Evolutionary conservation across 306 rosid species (phyloP), one percentile per base, ranked within the genome.

Genomic region (Acacia acuminata): DNA sequence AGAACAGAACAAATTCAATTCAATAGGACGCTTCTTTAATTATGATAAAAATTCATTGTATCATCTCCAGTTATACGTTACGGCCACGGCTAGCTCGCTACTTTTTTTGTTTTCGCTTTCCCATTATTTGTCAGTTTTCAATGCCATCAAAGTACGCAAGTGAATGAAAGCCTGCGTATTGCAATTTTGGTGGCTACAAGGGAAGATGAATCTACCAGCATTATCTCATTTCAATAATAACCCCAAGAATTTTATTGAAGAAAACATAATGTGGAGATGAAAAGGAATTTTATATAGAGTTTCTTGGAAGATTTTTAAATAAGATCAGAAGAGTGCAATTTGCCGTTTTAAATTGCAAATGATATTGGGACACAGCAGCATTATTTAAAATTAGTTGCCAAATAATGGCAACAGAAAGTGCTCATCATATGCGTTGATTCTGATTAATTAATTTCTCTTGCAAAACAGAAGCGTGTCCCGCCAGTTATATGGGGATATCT

Each of bases 121-220:
- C 27, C 24, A 56, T 20, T 56, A 56, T 56, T 38, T 38, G 42
- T 1, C 42, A 38, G 58, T 51, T 51, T 51, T 51, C 58, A 7
- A 17, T 51, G 58, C 58, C 58, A 17, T 51, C 19, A 1, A 17
- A 8, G 10, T 17, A 19, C 42, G 42, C 42, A 38, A 51, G 22
- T 16, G 8, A 16, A 16, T 14, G 20, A 15, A 50, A 15, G 56
- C 56, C 56, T 43, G 11, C 11, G 45, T 15, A 15, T 50, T 76
- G 45, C 73, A 60, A 67, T 68, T 75, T 74, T 61, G 84, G 45
- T 48, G 71, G 8, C 8, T 81, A 79, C 84, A 85, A 79, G 84
- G 84, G 85, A 75, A 50, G 63, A n/a, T n/a, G 64, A 13, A 55
- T 55, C 61, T 6, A 38, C 42, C 42, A 6, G 42, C 1, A 55